These are phyloP conservation scores for Coemansia sp. DNA, from an alignment of 192 early-diverging fungal genomes.

Conservation along the genomic window DNA sequence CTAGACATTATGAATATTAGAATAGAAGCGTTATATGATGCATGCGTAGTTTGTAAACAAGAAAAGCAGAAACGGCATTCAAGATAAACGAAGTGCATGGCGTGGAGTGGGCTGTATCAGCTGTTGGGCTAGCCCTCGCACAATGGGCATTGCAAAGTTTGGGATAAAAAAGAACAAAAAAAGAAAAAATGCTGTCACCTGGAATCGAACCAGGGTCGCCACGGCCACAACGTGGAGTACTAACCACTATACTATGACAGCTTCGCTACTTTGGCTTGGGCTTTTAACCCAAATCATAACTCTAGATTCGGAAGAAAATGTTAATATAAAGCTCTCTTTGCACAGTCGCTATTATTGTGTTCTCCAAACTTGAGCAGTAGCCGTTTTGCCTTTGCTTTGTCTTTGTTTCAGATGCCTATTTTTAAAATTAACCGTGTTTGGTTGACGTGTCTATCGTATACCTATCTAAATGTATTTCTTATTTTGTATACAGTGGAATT, in stretches of 20 bases:
- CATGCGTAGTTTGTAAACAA: neutral
- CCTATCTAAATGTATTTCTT: no score
- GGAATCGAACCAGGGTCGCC: slow-evolving; percentile 51
- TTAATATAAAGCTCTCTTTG: no score
- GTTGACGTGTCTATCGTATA: no score
- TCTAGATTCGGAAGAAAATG: no score
- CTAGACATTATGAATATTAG: neutral
- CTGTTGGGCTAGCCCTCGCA: neutral
- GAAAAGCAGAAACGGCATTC: neutral
- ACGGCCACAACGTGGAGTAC: slow-evolving; percentile 52
- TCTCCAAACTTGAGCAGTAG: no score
- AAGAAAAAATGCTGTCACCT: slow-evolving; percentile 22
- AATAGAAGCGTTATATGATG: neutral
- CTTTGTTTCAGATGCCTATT: no score
- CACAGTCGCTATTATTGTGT: no score
- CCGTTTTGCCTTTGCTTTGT: no score
- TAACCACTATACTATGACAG: slow-evolving; percentile 50
- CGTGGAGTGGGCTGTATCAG: neutral
- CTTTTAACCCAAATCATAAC: neutral
- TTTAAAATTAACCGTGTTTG: no score
- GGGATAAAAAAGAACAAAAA: neutral
- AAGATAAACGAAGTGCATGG: neutral
- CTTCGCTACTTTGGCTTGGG: neutral
- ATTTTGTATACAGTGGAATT: no score
- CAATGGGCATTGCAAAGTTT: neutral